Percentiles rank a stretch among this genome's conserved stretches.
Evolutionary conservation across 768 basidiomycete species (phyloP).

Genomic region (Phylloporus sp.): DNA sequence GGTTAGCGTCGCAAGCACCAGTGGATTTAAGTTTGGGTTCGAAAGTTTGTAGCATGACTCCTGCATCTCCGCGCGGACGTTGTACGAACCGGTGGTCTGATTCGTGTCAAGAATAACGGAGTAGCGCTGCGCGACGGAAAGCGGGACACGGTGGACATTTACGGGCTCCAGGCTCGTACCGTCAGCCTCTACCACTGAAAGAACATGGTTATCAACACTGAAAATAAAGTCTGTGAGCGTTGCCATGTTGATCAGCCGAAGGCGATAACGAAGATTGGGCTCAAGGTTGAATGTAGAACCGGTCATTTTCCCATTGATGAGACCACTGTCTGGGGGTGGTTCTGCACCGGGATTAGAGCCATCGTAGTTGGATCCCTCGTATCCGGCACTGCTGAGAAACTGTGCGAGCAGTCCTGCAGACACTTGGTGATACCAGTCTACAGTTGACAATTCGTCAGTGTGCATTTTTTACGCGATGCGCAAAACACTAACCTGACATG

Average conservation of each 20-base stretch:
- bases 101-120: slow-evolving; percentile 44
- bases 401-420: slow-evolving; percentile 30
- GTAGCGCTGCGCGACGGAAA: slow-evolving; percentile 49
- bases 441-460: not conserved
- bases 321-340: slow-evolving; percentile 37
- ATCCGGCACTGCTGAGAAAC: slow-evolving; percentile 25
- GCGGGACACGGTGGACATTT: slow-evolving; percentile 35
- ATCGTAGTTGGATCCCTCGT: slow-evolving; percentile 27
- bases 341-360: slow-evolving; percentile 33
- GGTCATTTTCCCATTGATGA: slow-evolving; percentile 31
- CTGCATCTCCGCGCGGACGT: slow-evolving; percentile 38
- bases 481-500: slow-evolving; percentile 29
- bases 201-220: slow-evolving; percentile 43
- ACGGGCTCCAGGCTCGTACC: slow-evolving; percentile 41
- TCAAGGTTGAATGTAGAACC: slow-evolving; percentile 31
- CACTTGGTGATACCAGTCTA: slow-evolving; percentile 34
- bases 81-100: slow-evolving; percentile 33
- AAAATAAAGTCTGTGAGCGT: slow-evolving; percentile 44
- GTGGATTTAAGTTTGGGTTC: slow-evolving; percentile 25
- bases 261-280: slow-evolving; percentile 38
- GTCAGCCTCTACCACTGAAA: slow-evolving; percentile 48
- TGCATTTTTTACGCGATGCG: not conserved
- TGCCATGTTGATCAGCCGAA: slow-evolving; percentile 47
- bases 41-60: slow-evolving; percentile 28
- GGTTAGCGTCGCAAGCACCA: slow-evolving; percentile 29